These are phyloP conservation scores for Phytopythium helicoides DNA, from an alignment of 352 stramenopile genomes.

Conservation along the genomic window DNA sequence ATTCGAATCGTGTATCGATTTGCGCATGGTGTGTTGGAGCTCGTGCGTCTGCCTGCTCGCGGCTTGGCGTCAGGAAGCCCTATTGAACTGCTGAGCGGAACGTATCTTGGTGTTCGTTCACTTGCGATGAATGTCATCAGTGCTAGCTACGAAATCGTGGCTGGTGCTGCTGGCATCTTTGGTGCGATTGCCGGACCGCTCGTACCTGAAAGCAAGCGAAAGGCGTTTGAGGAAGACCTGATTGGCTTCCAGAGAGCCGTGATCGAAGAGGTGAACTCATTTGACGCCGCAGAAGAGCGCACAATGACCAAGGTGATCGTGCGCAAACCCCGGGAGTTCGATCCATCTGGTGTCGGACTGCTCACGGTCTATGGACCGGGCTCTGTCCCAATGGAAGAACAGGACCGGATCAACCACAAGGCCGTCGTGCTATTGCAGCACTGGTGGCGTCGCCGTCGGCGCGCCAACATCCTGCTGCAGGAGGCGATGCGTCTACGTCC, in stretches of 20 bases:
- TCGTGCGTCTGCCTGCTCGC: conserved; percentile 73
- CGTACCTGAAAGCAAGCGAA: conserved; percentile 66
- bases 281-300: conserved; percentile 82
- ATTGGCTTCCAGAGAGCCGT: conserved; percentile 83
- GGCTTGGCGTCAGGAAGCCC: conserved; percentile 79
- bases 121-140: conserved; percentile 90
- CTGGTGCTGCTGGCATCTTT: conserved; percentile 71
- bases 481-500: conserved; percentile 66
- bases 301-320: conserved; percentile 89
- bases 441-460: conserved; percentile 78
- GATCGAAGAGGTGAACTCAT: conserved; percentile 86
- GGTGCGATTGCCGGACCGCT: conserved; percentile 69
- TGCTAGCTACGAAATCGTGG: conserved; percentile 86
- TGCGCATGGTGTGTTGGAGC: conserved; percentile 76
- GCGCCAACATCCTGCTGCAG: conserved; percentile 52
- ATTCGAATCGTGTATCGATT: conserved; percentile 87
- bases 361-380: conserved; percentile 82
- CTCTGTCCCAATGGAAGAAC: conserved; percentile 86
- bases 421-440: conserved; percentile 77
- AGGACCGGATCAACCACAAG: conserved; percentile 83
- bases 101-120: conserved; percentile 81
- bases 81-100: conserved; percentile 77
- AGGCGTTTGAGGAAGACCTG: conserved; percentile 82
- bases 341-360: conserved; percentile 68
- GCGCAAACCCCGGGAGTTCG: conserved; percentile 78